Conservation (phyloP, 2,329 filamentous ascomycete genomes). For the Chaetomium globosum region DNA sequence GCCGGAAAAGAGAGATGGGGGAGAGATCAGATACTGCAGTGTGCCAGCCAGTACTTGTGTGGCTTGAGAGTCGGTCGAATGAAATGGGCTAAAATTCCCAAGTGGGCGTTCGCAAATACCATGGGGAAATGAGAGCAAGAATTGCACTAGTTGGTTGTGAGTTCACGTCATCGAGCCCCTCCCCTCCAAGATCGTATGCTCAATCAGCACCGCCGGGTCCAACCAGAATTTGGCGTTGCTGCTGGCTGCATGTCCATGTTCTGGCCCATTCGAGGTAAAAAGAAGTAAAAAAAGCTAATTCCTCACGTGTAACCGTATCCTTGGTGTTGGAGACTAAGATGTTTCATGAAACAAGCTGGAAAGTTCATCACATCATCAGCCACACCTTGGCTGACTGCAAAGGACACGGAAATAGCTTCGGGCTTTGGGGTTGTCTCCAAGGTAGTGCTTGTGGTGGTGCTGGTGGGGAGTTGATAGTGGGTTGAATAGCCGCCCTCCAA, state of each 20-base stretch:
- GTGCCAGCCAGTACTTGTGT: not conserved
- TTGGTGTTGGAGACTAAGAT: slow-evolving; percentile 3
- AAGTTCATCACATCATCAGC: slow-evolving; percentile 14
- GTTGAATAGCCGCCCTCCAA: slow-evolving; percentile 23
- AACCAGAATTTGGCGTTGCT: not conserved
- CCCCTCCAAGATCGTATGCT: not conserved
- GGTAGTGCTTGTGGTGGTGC: not conserved
- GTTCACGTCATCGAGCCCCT: not conserved
- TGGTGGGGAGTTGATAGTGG: not conserved
- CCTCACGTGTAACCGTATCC: slow-evolving; percentile 9
- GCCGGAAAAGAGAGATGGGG: too few species aligned
- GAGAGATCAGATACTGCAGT: slow-evolving; percentile 1
- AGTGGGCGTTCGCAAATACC: not conserved
- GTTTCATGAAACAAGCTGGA: slow-evolving; percentile 20
- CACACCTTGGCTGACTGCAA: slow-evolving; percentile 14
- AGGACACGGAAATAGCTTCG: slow-evolving; percentile 18
- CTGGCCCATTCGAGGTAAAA: not conserved
- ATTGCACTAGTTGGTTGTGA: not conserved
- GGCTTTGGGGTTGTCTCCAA: not conserved
- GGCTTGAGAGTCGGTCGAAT: not conserved
- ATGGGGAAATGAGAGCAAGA: not conserved
- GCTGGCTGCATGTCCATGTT: too few species aligned
- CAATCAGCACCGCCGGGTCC: not conserved
- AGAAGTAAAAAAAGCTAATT: not conserved
- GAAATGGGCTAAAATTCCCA: not conserved